Base-by-base conservation (phyloP, 2,329 filamentous ascomycete species). In the Colletotrichum salicis region DNA sequence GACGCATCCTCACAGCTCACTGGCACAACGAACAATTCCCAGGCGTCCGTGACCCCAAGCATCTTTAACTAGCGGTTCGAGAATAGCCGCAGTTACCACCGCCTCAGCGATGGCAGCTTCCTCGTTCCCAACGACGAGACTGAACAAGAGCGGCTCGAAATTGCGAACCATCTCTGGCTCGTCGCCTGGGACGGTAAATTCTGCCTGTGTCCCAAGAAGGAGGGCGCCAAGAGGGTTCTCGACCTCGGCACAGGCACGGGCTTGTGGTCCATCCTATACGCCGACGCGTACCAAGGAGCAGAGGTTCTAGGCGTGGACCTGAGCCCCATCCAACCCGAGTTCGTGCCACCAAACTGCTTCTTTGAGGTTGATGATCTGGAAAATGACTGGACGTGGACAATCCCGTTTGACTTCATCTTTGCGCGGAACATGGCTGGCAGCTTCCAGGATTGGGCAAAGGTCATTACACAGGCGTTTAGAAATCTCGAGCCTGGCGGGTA, bases 141-240 rank as follows among this genome's bases (percentile, higher is more conserved):
- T 71, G 88, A 90, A 76, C 81, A 88, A 61, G 86, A 88, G 74
- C 85, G 88, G 13, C 80, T 89, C 19, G 86, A 90, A 72, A 79
- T 87, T 74, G 85, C 87, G 74, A 87, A 90, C 77, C 84, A 88
- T 75, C 84, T 90, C 75, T 85, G 86, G 77, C 85, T 84, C 59
- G 70, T 86, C 54, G 75, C 86, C 37, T 82, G 86, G 51, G 79
- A 82, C 51, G 83, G 82, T 45, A 78, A 78, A 51, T 77, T 89
- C 48, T 85, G 70, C 45, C 54, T 73, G 3, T 71, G 67, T 12
- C 71, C 71, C 1, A 73, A 73, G 35, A 63, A 67, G 19, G 52
- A 67, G 8, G 67, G 71, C 35, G 71, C 67, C 1, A 45, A 48
- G 4, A 54, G 67, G 22, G 74, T 75, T 19, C 56, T 77, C 4